Evolutionary conservation across 179 eudicot species (phyloP).

Genomic region (Patellifolia procumbens): DNA sequence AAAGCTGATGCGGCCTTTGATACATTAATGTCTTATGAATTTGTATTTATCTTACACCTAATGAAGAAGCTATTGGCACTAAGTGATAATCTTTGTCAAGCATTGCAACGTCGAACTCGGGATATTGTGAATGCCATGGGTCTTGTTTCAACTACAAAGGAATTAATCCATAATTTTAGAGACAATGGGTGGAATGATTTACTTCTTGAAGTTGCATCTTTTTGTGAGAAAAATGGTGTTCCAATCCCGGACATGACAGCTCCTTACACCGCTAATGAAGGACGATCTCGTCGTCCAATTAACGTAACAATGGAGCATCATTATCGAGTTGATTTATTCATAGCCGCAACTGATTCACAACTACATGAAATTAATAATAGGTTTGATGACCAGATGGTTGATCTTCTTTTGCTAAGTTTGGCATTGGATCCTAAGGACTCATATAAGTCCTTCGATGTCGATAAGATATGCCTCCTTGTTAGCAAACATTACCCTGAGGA

Average conservation of each 20-base stretch:
- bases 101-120: not conserved
- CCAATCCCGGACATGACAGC: too few relatives aligned
- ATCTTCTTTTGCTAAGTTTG: too few relatives aligned
- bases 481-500: too few relatives aligned
- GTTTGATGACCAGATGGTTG: too few relatives aligned
- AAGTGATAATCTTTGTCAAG: conserved; percentile 12
- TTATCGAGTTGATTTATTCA: too few relatives aligned
- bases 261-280: too few relatives aligned
- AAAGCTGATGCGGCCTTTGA: not conserved
- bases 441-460: not conserved
- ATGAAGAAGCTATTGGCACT: not conserved
- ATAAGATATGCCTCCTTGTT: not conserved
- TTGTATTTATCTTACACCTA: not conserved
- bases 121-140: conserved; percentile 14
- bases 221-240: conserved; percentile 14
- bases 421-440: not conserved
- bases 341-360: too few relatives aligned
- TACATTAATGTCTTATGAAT: too few relatives aligned
- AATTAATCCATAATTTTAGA: not conserved
- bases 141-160: not conserved
- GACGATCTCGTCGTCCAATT: too few relatives aligned
- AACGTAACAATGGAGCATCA: too few relatives aligned
- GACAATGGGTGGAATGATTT: not conserved
- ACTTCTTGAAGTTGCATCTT: not conserved
- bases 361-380: too few relatives aligned